A percentile compares a stretch with the other conserved stretches of the same genome.
phyloP scores from a whole-genome alignment of 2,329 filamentous ascomycete genomes.

The Talaromyces amestolkiae region DNA sequence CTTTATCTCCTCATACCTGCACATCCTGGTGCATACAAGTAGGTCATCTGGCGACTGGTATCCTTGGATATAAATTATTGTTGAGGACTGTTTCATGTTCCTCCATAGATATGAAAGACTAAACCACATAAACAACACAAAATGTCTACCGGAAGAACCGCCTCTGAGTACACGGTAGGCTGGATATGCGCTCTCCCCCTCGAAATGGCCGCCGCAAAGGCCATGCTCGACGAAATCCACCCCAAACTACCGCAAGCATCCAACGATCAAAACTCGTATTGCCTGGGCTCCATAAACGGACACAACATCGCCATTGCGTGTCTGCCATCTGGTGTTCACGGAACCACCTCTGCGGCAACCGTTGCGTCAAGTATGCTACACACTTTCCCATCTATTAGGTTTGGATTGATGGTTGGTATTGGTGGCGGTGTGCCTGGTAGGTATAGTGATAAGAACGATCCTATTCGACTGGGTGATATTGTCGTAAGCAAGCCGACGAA shows the following conservation, averaged over 20 bases:
- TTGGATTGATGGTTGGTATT: constrained; percentile 46
- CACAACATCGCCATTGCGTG: constrained; percentile 29
- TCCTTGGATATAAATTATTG: not conserved
- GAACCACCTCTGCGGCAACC: constrained; percentile 28
- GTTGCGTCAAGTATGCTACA: constrained; percentile 31
- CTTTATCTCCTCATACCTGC: not conserved
- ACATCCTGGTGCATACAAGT: not conserved
- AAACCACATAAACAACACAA: not conserved
- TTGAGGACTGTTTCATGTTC: not conserved
- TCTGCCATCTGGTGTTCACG: constrained; percentile 29
- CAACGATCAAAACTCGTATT: constrained; percentile 27
- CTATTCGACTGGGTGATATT: constrained; percentile 27
- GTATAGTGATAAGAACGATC: constrained; percentile 12
- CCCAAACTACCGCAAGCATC: constrained; percentile 15
- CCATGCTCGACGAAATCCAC: constrained; percentile 22
- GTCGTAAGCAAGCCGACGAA: constrained; percentile 24
- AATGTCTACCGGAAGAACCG: constrained; percentile 6
- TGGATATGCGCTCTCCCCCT: constrained; percentile 14
- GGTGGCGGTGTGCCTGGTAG: constrained; percentile 25
- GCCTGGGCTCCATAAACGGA: constrained; percentile 24
- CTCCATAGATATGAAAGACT: not conserved
- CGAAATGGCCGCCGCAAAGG: constrained; percentile 17
- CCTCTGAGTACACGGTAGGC: constrained; percentile 9
- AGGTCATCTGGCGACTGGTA: not conserved
- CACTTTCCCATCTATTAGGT: constrained; percentile 28